Conservation (phyloP, 495 filamentous ascomycete genomes). For the Podospora australis region DNA sequence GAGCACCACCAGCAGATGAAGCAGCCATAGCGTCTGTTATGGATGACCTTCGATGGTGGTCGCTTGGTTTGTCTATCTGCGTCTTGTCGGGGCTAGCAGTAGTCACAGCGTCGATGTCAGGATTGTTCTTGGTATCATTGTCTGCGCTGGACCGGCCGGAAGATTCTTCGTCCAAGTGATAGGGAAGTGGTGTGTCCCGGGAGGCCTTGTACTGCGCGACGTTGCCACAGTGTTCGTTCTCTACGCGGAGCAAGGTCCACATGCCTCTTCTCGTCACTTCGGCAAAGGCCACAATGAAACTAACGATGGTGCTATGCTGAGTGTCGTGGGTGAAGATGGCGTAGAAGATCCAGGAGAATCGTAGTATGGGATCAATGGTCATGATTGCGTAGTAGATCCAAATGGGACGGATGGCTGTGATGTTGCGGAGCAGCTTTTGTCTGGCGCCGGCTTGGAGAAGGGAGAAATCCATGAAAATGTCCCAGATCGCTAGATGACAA, state of each 20-base stretch:
- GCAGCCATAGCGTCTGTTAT: too few relatives aligned
- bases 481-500: constrained; percentile 85
- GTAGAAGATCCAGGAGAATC: constrained; percentile 95
- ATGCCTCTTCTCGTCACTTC: constrained; percentile 79
- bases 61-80: too few relatives aligned
- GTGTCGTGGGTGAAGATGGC: constrained; percentile 69
- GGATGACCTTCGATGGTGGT: too few relatives aligned
- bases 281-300: constrained; percentile 66
- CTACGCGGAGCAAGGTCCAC: constrained; percentile 88
- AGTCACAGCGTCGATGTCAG: neutral
- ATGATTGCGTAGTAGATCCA: constrained; percentile 85
- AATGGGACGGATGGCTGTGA: constrained; percentile 65
- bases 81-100: too few relatives aligned
- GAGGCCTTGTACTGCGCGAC: constrained; percentile 78
- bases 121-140: neutral
- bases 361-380: constrained; percentile 75
- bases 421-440: constrained; percentile 66
- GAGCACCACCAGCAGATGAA: too few relatives aligned
- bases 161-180: constrained; percentile 45
- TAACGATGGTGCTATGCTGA: constrained; percentile 73
- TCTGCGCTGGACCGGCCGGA: constrained; percentile 23
- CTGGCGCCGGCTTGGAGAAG: constrained; percentile 67
- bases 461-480: constrained; percentile 94
- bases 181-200: constrained; percentile 75
- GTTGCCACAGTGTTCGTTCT: constrained; percentile 93